These are phyloP conservation scores for Acrocalymma vagum DNA, from an alignment of 2,329 filamentous ascomycete genomes.

Conservation along the genomic window DNA sequence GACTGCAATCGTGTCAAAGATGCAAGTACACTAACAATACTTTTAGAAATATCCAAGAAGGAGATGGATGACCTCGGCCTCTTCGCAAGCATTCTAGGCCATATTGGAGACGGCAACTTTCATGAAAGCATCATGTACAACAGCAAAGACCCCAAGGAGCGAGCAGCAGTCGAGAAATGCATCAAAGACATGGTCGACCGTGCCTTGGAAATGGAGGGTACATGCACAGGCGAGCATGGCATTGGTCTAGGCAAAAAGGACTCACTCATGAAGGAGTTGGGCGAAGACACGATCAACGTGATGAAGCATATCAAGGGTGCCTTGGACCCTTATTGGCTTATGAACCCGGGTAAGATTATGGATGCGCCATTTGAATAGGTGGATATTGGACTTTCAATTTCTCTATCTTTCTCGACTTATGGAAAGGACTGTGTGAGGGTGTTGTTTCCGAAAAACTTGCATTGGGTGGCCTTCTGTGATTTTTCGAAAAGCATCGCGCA, in stretches of 20 bases:
- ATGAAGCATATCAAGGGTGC: slow-evolving; percentile 87
- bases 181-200: slow-evolving; percentile 90
- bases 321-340: slow-evolving; percentile 84
- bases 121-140: slow-evolving; percentile 93
- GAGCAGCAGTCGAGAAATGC: slow-evolving; percentile 78
- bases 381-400: background rate
- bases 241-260: slow-evolving; percentile 88
- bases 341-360: slow-evolving; percentile 94
- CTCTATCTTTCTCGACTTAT: slow-evolving; percentile 2
- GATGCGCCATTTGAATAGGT: slow-evolving; percentile 56
- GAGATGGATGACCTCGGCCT: slow-evolving; percentile 86
- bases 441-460: slow-evolving; percentile 12
- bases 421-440: background rate
- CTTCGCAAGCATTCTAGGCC: slow-evolving; percentile 87
- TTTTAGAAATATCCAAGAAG: slow-evolving; percentile 80
- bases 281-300: slow-evolving; percentile 78
- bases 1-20: background rate
- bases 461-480: slow-evolving; percentile 30
- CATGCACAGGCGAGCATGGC: slow-evolving; percentile 88
- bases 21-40: slow-evolving; percentile 17
- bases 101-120: slow-evolving; percentile 95
- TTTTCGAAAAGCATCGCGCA: slow-evolving; percentile 14
- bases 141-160: slow-evolving; percentile 72
- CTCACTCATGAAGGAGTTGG: slow-evolving; percentile 80
- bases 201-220: slow-evolving; percentile 94